Conservation (phyloP, 306 rosid genomes). For the Lathyrus oleraceus region DNA sequence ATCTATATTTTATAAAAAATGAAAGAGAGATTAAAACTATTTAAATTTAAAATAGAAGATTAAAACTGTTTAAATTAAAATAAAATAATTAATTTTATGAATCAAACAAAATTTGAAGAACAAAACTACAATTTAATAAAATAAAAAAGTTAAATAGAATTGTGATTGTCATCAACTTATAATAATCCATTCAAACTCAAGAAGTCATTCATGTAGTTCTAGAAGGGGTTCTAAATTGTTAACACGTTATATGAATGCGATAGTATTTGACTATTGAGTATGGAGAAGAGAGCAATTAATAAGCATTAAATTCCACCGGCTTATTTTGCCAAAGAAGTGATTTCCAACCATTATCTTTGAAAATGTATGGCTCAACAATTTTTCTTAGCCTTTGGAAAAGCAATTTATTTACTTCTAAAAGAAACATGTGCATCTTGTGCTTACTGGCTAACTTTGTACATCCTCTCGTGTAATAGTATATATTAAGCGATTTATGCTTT, state of each 20-base stretch:
- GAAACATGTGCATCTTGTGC: not conserved
- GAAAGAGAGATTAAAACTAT: no score
- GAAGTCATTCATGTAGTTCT: not conserved
- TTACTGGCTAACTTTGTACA: not conserved
- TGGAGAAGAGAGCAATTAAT: not conserved
- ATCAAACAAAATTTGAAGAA: no score
- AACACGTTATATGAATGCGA: constrained; percentile 4
- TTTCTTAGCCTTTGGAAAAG: not conserved
- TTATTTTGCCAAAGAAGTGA: not conserved
- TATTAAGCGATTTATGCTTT: no score
- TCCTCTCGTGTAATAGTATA: not conserved
- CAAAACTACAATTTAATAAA: no score
- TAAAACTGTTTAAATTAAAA: no score
- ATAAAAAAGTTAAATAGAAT: no score
- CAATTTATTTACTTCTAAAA: not conserved
- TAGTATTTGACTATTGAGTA: constrained; percentile 5
- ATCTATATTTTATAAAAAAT: no score
- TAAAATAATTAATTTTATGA: no score
- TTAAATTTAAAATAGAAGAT: no score
- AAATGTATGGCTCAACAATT: not conserved
- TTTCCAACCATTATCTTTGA: not conserved
- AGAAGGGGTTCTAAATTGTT: constrained; percentile 1
- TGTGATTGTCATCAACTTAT: not conserved
- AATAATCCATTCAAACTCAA: not conserved
- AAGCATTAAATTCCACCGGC: not conserved